Evolutionary conservation across 2,329 filamentous ascomycete genomes (phyloP), one percentile per base, ranked within the genome.

Genomic region (Paecilomyces fulvus): DNA sequence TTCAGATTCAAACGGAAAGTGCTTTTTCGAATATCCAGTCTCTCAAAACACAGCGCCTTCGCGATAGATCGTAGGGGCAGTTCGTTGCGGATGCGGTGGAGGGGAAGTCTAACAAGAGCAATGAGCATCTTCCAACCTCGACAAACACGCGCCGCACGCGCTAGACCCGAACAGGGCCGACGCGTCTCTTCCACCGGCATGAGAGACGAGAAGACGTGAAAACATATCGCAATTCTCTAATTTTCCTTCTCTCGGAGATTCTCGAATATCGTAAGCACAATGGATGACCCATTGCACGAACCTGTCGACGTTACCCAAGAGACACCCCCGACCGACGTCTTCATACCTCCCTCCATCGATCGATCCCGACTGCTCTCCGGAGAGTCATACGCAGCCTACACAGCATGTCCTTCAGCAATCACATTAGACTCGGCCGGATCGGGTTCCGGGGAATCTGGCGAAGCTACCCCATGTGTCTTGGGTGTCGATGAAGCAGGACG

Each of bases 401-500:
- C 88, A 0, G 77, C 83, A 14, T 78, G 89, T 1, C 89, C 89
- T 1, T 68, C 80, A 0, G 70, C 75, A n/a, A 82, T 90, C 54
- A 79, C 79, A 21, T 71, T 79, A 1, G 60, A 60, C 10, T 54
- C 61, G 17, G 52, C 59, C 10, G 37, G 6, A 43, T 17, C 37
- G 6, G 5, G n/a, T 17, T 60, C 67, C 7, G 64, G 65, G 2
- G 69, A 71, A 49, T 65, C 74, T 3, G 60, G 68, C 70, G 64
- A 73, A 12, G 69, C 70, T 49, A 81, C 79, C 56, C 81, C 85
- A 67, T 94, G 89, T 73, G 86, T 88, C 20, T 80, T 97, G 21
- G 92, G 92, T 60, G 87, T 97, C 53, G 92, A 97, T 72, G 92
- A 97, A 78, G 92, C 92, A 63, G 92, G 92, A 50, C 85, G 92